Base-by-base conservation (phyloP, 768 basidiomycete genomes). In the Russula virescens region DNA sequence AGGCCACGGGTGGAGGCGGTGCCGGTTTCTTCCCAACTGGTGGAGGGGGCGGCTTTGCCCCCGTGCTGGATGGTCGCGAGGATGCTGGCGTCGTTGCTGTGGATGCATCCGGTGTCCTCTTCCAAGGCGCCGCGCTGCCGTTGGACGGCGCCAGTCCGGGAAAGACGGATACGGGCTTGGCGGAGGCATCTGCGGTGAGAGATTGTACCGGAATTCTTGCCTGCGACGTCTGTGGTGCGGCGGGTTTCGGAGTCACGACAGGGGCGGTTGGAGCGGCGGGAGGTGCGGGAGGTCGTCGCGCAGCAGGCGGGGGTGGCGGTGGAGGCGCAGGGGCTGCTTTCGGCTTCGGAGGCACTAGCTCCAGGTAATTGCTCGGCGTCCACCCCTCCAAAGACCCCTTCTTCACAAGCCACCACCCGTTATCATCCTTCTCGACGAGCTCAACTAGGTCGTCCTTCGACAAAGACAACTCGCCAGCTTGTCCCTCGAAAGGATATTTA, bases 321-420 rank as follows among this genome's bases (percentile, higher is more conserved):
- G 90, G 86, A 0, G 87, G 88, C 0, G 88, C 86, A 0, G 91
- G 88, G 0, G 89, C 77, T 1, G 86, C 80, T 47, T 83, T 84
- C 2, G 85, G 80, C 66, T 82, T 84, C 23, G 83, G 83, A 19
- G 86, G 85, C 5, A 88, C 82, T 38, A 88, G 80, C 71, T 97
- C 94, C 8, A 96, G 84, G 70, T 94, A 97, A 73, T 93, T 94
- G 67, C 88, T 86, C 2, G 97, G 97, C 21, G 95, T 93, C 94
- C 95, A 99, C 16, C 93, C 97, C 71, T 98, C 94, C 19, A 77
- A 75, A 2, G 82, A 82, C 56, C 80, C 81, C 74, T 89, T 93
- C 80, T 88, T 91, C 60, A 98, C 88, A 35, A 97, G 80, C 96
- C 97, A 98, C 97, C 97, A 99, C 3, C 96, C 97, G 68, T 96